phyloP scores from a whole-genome alignment of 176 grass and related monocot species.

The Lolium multiflorum region DNA sequence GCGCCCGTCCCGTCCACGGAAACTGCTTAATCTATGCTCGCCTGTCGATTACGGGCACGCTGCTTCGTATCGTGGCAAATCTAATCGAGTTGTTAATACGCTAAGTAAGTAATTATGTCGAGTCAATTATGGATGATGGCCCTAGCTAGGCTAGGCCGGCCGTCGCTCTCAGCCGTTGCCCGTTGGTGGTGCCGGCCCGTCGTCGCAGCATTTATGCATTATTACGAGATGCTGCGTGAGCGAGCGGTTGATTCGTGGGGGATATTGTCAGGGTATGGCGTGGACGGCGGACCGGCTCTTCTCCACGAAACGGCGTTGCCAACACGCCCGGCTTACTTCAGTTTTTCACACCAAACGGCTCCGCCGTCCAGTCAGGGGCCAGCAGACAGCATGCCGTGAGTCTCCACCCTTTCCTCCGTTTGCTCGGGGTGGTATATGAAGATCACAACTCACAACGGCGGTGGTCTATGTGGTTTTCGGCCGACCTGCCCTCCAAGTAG shows the following conservation, averaged over 20 bases:
- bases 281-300: not conserved
- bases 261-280: not conserved
- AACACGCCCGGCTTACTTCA: not conserved
- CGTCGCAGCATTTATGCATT: not conserved
- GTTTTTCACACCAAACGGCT: too few relatives aligned
- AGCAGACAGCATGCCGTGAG: too few relatives aligned
- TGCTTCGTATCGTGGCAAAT: not conserved
- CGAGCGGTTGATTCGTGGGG: not conserved
- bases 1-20: conserved; percentile 16
- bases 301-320: not conserved
- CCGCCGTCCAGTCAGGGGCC: too few relatives aligned
- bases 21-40: not conserved
- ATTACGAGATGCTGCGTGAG: not conserved
- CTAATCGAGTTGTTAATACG: not conserved
- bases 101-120: not conserved
- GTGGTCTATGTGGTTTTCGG: too few relatives aligned
- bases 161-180: not conserved
- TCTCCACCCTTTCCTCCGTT: too few relatives aligned
- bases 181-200: not conserved
- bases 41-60: conserved; percentile 19
- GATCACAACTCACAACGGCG: too few relatives aligned
- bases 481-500: too few relatives aligned
- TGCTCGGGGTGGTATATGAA: too few relatives aligned
- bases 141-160: not conserved
- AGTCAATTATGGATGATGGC: not conserved